phyloP scores from a whole-genome alignment of 352 stramenopile species.

The Peronospora farinosa region DNA sequence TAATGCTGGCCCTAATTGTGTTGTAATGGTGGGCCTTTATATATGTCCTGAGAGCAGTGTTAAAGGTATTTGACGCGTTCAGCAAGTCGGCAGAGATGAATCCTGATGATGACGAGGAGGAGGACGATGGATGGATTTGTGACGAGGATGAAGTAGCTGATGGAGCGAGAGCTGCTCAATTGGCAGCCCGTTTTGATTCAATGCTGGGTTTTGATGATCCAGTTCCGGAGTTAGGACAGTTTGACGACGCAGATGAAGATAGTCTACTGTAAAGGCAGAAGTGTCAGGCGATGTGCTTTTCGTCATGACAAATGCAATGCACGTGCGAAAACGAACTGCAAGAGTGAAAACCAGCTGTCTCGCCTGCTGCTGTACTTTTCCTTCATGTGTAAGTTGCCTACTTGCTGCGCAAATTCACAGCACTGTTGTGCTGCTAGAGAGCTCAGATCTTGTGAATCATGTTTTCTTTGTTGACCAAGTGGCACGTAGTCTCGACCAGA shows the following conservation, averaged over 20 bases:
- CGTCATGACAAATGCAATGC: slow-evolving; percentile 4
- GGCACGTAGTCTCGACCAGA: slow-evolving; percentile 95
- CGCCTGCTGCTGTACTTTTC: slow-evolving; percentile 18
- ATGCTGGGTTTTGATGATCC: slow-evolving; percentile 43
- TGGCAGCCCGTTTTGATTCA: slow-evolving; percentile 64
- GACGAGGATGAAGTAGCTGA: slow-evolving; percentile 69
- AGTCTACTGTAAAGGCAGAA: slow-evolving; percentile 30
- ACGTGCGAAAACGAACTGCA: neutral
- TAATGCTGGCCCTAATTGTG: neutral
- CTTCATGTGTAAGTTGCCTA: slow-evolving; percentile 11
- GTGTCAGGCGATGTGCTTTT: slow-evolving; percentile 1
- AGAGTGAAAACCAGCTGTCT: slow-evolving; percentile 6
- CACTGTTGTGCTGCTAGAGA: slow-evolving; percentile 8
- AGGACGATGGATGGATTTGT: slow-evolving; percentile 73
- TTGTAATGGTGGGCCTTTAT: neutral
- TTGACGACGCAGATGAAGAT: slow-evolving; percentile 77
- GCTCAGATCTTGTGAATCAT: slow-evolving; percentile 92
- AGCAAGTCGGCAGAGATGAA: slow-evolving; percentile 81
- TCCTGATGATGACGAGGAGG: slow-evolving; percentile 53
- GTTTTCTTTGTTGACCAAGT: slow-evolving; percentile 99
- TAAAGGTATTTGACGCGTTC: slow-evolving; percentile 68
- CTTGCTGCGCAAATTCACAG: slow-evolving; percentile 4
- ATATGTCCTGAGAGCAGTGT: slow-evolving; percentile 32
- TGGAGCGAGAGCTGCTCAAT: slow-evolving; percentile 50
- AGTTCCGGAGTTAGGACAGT: slow-evolving; percentile 49